A percentile compares a stretch with the other conserved stretches of the same genome.
These are phyloP conservation scores for Xylaria sp. DNA, from an alignment of 2,329 filamentous ascomycete species.

Conservation along the genomic window DNA sequence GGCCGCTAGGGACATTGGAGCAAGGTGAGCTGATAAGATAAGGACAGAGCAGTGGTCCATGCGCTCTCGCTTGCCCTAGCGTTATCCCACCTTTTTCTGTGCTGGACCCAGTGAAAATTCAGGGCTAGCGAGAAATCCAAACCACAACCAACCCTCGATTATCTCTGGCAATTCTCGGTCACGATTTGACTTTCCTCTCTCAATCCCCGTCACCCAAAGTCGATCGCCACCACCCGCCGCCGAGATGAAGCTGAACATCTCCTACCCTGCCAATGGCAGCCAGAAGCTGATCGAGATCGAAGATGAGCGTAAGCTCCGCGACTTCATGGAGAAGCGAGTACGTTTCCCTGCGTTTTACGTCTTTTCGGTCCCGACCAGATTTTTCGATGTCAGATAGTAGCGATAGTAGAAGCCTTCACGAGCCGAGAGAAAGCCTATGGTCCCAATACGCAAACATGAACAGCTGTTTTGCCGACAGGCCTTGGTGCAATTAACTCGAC, in stretches of 20 bases:
- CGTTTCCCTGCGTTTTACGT: slow-evolving; percentile 44
- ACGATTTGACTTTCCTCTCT: slow-evolving; percentile 41
- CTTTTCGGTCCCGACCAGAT: slow-evolving; percentile 15
- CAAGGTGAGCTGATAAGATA: slow-evolving; percentile 3
- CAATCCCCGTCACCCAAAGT: slow-evolving; percentile 39
- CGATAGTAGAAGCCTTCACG: slow-evolving; percentile 6
- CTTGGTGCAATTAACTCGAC: slow-evolving; percentile 17
- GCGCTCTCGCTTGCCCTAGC: slow-evolving; percentile 36
- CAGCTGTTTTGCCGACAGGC: not conserved
- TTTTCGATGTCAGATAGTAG: slow-evolving; percentile 24
- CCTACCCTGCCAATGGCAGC: slow-evolving; percentile 98
- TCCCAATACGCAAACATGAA: slow-evolving; percentile 42
- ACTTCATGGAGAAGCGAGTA: slow-evolving; percentile 98
- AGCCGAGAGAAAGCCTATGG: slow-evolving; percentile 8
- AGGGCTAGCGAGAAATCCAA: slow-evolving; percentile 40
- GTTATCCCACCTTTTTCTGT: slow-evolving; percentile 33
- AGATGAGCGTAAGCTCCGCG: slow-evolving; percentile 98
- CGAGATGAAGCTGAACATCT: slow-evolving; percentile 78
- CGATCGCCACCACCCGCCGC: slow-evolving; percentile 47
- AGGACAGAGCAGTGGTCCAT: slow-evolving; percentile 30
- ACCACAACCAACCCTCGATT: slow-evolving; percentile 36
- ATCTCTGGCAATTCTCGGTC: slow-evolving; percentile 31
- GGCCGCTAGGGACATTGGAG: too few relatives aligned
- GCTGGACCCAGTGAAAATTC: slow-evolving; percentile 36
- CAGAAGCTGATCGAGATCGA: slow-evolving; percentile 99